Evolutionary conservation across 129 eudicot species (phyloP).

Genomic region (Chrysanthemum lavandulifolium): DNA sequence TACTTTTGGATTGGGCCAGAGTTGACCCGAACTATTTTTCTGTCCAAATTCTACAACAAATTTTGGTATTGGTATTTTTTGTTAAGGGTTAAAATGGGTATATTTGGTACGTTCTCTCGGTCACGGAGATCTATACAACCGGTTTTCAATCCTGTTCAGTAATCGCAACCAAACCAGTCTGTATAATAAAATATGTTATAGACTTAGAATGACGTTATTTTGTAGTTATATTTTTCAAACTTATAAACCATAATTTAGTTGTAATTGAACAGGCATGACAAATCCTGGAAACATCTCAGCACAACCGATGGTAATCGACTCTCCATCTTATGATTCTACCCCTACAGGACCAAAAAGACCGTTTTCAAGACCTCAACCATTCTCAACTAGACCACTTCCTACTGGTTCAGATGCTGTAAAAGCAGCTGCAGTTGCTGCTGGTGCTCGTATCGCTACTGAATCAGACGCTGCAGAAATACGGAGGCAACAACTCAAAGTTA

Average conservation of each 20-base stretch:
- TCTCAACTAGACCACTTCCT: constrained; percentile 30
- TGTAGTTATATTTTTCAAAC: too few species aligned
- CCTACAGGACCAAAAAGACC: constrained; percentile 37
- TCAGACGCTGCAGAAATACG: constrained; percentile 62
- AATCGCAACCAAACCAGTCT: too few species aligned
- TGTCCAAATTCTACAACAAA: too few species aligned
- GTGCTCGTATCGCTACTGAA: constrained; percentile 76
- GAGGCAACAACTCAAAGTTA: constrained; percentile 63
- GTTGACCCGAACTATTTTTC: too few species aligned
- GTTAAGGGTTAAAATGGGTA: too few species aligned
- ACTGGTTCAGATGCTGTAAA: constrained; percentile 52
- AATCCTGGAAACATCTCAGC: constrained; percentile 11
- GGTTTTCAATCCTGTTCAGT: too few species aligned
- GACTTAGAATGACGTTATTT: too few species aligned
- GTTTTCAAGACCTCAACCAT: constrained; percentile 42
- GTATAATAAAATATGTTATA: too few species aligned
- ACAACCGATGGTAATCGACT: constrained; percentile 33
- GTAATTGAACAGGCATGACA: constrained; percentile 25
- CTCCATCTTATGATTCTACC: constrained; percentile 30
- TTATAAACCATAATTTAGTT: not conserved
- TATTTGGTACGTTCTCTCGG: too few species aligned
- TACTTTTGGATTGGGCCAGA: too few species aligned
- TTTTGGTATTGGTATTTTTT: too few species aligned
- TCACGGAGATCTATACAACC: too few species aligned
- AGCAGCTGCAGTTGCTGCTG: constrained; percentile 93